phyloP scores from a whole-genome alignment of 495 filamentous ascomycete genomes.

The Penicillium ucsense region DNA sequence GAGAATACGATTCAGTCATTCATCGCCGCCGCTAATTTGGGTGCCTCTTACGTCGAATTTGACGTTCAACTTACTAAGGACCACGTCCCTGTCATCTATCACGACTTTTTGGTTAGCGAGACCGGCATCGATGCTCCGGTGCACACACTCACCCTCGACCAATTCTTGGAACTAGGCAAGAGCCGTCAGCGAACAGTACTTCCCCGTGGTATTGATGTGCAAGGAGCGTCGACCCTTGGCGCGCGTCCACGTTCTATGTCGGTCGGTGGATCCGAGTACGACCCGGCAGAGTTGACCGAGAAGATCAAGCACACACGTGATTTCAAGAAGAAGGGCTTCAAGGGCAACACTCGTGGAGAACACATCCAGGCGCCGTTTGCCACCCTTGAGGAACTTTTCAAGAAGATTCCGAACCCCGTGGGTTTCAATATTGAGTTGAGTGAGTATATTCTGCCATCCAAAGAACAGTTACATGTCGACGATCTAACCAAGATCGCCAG shows the following conservation, averaged over 20 bases:
- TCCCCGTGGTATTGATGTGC: conserved; percentile 8
- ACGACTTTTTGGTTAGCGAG: conserved; percentile 97
- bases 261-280: conserved; percentile 41
- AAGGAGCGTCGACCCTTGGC: conserved; percentile 9
- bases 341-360: conserved; percentile 85
- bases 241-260: conserved; percentile 47
- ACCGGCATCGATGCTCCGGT: conserved; percentile 97
- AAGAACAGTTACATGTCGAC: conserved; percentile 19
- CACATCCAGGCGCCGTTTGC: conserved; percentile 94
- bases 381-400: conserved; percentile 88
- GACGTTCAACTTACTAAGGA: conserved; percentile 98
- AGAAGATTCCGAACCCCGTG: conserved; percentile 64
- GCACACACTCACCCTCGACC: conserved; percentile 87
- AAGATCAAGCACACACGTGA: conserved; percentile 96
- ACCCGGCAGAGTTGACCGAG: conserved; percentile 60
- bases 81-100: conserved; percentile 96
- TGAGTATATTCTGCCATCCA: conserved; percentile 22
- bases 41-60: conserved; percentile 84
- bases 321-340: conserved; percentile 88
- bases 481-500: conserved; percentile 30
- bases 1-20: conserved; percentile 95
- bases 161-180: conserved; percentile 76
- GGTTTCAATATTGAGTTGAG: conserved; percentile 99
- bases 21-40: conserved; percentile 88
- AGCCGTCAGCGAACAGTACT: conserved; percentile 9